Conservation (phyloP, 257 asterid genomes). For the Nicotiana obtusifolia region DNA sequence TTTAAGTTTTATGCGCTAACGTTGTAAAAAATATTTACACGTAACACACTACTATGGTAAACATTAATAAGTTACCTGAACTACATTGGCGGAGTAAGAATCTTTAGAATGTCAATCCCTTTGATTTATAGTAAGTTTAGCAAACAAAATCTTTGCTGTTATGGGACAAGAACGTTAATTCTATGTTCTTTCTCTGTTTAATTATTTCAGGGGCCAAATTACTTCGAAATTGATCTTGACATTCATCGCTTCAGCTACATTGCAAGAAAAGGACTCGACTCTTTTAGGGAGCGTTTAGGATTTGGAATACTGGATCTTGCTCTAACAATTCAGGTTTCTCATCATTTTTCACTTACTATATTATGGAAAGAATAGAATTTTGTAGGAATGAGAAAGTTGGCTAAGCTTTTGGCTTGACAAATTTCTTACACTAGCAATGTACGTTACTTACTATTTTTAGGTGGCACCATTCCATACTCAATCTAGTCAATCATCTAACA, state of each 20-base stretch:
- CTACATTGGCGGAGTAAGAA: no score
- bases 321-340: constrained; percentile 69
- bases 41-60: no score
- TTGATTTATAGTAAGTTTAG: no score
- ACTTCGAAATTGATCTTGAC: constrained; percentile 87
- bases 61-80: no score
- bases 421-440: background rate
- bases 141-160: background rate
- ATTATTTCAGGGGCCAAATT: constrained; percentile 63
- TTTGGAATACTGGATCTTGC: constrained; percentile 72
- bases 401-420: background rate
- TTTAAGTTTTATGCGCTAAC: background rate
- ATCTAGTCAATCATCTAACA: no score
- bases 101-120: no score
- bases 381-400: background rate
- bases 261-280: constrained; percentile 81
- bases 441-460: background rate
- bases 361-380: background rate
- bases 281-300: constrained; percentile 63
- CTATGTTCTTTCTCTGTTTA: background rate
- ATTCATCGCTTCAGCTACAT: constrained; percentile 86
- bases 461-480: background rate
- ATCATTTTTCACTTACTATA: background rate
- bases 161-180: background rate
- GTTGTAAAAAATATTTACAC: no score